These are phyloP conservation scores for Daldinia caldariorum DNA, from an alignment of 495 filamentous ascomycete genomes.

Conservation along the genomic window DNA sequence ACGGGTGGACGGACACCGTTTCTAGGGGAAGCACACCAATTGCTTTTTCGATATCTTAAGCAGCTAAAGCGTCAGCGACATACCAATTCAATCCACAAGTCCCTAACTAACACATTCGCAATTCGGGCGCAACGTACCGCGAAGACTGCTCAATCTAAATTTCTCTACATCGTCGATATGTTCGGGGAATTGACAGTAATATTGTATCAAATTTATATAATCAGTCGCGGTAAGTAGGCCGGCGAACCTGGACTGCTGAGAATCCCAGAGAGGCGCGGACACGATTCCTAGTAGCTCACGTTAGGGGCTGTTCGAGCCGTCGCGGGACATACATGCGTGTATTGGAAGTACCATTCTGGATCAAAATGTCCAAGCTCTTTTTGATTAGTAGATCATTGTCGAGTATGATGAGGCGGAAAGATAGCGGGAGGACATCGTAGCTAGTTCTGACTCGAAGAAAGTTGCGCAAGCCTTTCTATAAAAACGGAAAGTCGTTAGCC, in stretches of 20 bases:
- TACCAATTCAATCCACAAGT: conserved; percentile 14
- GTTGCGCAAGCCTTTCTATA: conserved; percentile 86
- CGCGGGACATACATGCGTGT: conserved; percentile 12
- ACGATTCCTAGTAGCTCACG: conserved; percentile 78
- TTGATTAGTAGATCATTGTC: conserved; percentile 95
- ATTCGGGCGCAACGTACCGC: conserved; percentile 67
- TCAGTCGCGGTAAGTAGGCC: conserved; percentile 95
- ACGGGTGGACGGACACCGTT: conserved; percentile 93
- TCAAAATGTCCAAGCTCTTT: conserved; percentile 94
- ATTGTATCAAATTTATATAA: conserved; percentile 99
- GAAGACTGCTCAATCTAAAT: conserved; percentile 90
- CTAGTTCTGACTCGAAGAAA: conserved; percentile 97
- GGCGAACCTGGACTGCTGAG: conserved; percentile 90
- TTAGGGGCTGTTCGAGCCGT: conserved; percentile 23
- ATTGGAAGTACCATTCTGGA: conserved; percentile 83
- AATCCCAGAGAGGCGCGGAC: conserved; percentile 97
- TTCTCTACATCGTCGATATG: conserved; percentile 89
- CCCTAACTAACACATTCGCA: conserved; percentile 24
- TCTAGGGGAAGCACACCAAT: conserved; percentile 91
- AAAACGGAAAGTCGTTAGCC: conserved; percentile 22
- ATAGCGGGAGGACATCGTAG: conserved; percentile 98
- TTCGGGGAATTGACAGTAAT: conserved; percentile 98
- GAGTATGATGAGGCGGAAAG: conserved; percentile 94
- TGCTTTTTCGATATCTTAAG: conserved; percentile 88
- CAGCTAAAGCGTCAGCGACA: conserved; percentile 22